These are phyloP conservation scores for Trichoderma asperellum DNA, from an alignment of 2,329 filamentous ascomycete genomes.

Conservation along the genomic window DNA sequence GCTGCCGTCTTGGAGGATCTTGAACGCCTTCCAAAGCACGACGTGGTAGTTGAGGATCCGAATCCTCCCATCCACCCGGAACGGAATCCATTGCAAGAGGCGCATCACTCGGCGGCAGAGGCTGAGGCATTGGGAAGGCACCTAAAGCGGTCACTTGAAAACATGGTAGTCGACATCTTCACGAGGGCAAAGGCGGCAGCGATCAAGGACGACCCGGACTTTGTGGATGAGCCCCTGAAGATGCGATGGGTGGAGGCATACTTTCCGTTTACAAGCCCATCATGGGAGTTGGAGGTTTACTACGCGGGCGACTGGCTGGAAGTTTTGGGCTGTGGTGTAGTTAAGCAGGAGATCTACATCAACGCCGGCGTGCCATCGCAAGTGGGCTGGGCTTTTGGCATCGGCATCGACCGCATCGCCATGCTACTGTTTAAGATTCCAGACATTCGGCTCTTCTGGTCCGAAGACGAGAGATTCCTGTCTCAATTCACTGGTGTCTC, in stretches of 20 bases:
- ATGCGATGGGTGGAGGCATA: conserved; percentile 96
- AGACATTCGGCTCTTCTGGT: conserved; percentile 97
- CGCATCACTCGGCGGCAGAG: conserved; percentile 73
- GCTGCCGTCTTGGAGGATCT: conserved; percentile 72
- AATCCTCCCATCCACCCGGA: conserved; percentile 77
- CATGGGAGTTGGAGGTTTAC: conserved; percentile 94
- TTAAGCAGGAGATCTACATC: conserved; percentile 79
- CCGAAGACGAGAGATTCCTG: conserved; percentile 80
- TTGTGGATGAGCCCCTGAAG: conserved; percentile 71
- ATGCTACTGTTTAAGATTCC: conserved; percentile 97
- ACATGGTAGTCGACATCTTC: conserved; percentile 89
- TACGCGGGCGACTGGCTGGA: conserved; percentile 96
- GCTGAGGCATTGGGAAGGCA: conserved; percentile 82
- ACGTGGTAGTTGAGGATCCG: conserved; percentile 79
- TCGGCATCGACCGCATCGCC: conserved; percentile 91
- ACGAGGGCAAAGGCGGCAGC: conserved; percentile 72
- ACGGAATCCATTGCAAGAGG: conserved; percentile 79
- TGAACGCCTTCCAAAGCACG: conserved; percentile 70
- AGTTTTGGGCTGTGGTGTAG: conserved; percentile 88
- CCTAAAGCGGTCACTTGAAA: conserved; percentile 85
- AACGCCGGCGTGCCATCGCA: conserved; percentile 75
- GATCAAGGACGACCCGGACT: conserved; percentile 53
- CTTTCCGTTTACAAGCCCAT: conserved; percentile 95
- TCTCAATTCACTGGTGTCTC: conserved; percentile 74
- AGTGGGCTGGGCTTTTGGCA: conserved; percentile 92